Percentiles rank a stretch among this genome's conserved stretches.
phyloP scores from a whole-genome alignment of 2,329 filamentous ascomycete species.

The Cercospora zeae-maydis region DNA sequence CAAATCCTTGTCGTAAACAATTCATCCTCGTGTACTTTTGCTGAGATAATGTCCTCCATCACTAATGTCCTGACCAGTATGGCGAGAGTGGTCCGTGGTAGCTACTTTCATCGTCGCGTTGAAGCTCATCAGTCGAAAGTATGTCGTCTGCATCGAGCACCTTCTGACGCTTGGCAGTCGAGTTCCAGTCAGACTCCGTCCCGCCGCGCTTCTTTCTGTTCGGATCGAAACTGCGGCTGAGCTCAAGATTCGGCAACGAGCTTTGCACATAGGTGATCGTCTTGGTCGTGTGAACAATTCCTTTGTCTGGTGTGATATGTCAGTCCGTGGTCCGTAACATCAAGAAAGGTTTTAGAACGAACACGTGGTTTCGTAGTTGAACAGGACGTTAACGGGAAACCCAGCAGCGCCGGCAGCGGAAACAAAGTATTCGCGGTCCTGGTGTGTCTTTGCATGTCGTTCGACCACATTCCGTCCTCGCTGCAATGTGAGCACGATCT shows the following conservation, averaged over 20 bases:
- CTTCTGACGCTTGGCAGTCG: conserved; percentile 1
- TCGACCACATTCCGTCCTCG: not conserved
- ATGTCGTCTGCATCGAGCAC: not conserved
- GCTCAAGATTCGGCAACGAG: conserved; percentile 3
- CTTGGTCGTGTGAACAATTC: conserved; percentile 6
- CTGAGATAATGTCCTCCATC: not conserved
- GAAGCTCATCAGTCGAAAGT: not conserved
- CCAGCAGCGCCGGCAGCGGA: conserved; percentile 7
- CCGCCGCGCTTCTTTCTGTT: conserved; percentile 1
- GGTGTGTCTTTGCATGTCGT: not conserved
- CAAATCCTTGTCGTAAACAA: not conserved
- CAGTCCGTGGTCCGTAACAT: not conserved
- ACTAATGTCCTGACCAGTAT: conserved; percentile 13
- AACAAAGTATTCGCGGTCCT: not conserved
- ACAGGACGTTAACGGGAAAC: not conserved
- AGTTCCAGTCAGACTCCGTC: not conserved
- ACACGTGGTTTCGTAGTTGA: conserved; percentile 11
- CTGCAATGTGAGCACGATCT: conserved; percentile 9
- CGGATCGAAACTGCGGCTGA: not conserved
- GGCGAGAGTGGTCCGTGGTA: conserved; percentile 10
- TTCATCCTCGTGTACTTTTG: not conserved
- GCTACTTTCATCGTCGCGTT: not conserved
- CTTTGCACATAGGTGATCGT: conserved; percentile 7
- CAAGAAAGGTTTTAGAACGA: too few species aligned
- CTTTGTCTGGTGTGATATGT: conserved; percentile 2